phyloP scores from a whole-genome alignment of 2,329 filamentous ascomycete genomes.

The Fusarium staphyleae region DNA sequence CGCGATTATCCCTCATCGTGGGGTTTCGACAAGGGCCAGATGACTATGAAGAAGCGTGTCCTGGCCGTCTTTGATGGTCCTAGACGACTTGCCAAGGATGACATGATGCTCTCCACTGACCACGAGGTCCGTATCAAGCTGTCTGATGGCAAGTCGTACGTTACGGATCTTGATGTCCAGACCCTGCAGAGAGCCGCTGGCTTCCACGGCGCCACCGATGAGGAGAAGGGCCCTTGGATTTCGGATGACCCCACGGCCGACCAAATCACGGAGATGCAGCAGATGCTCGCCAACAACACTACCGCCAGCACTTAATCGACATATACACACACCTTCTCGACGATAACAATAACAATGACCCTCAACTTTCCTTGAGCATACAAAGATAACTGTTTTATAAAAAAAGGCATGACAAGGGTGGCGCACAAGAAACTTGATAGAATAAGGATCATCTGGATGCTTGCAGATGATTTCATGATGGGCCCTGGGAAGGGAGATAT shows the following conservation, averaged over 20 bases:
- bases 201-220: slow-evolving; percentile 78
- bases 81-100: slow-evolving; percentile 91
- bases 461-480: slow-evolving; percentile 18
- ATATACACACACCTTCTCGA: slow-evolving; percentile 1
- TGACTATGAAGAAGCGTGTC: slow-evolving; percentile 98
- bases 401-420: slow-evolving; percentile 42
- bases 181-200: slow-evolving; percentile 88
- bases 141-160: slow-evolving; percentile 76
- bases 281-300: slow-evolving; percentile 49
- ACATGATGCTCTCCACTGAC: slow-evolving; percentile 97
- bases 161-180: slow-evolving; percentile 92
- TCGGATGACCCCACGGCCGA: slow-evolving; percentile 73
- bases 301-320: slow-evolving; percentile 26
- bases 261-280: slow-evolving; percentile 67
- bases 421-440: slow-evolving; percentile 42
- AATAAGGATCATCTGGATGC: slow-evolving; percentile 22
- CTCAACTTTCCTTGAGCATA: slow-evolving; percentile 13
- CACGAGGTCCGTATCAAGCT: slow-evolving; percentile 91
- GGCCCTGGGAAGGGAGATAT: slow-evolving; percentile 24
- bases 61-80: slow-evolving; percentile 90
- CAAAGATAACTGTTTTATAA: slow-evolving; percentile 18
- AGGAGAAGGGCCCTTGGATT: slow-evolving; percentile 88
- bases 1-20: slow-evolving; percentile 93
- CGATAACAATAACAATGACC: slow-evolving; percentile 9
- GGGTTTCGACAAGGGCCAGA: slow-evolving; percentile 90